Evolutionary conservation across 1,284 basidiomycete species (phyloP).

Genomic region (Taiwanofungus camphoratus): DNA sequence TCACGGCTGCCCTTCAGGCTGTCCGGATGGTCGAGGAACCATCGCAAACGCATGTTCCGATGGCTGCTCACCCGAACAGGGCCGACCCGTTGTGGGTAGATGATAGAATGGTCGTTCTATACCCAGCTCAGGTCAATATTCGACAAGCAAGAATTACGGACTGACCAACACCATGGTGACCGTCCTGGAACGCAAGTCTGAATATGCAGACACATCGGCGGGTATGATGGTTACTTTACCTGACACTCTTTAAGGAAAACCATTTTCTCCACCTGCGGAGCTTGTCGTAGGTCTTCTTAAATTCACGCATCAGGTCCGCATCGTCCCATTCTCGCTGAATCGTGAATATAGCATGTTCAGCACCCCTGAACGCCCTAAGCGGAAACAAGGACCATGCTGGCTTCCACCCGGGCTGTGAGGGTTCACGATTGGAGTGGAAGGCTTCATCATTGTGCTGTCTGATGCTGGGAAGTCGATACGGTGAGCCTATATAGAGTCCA

Average conservation of each 20-base stretch:
- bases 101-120: conserved; percentile 13
- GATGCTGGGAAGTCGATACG: not conserved
- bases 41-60: conserved; percentile 18
- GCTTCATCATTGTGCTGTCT: conserved; percentile 3
- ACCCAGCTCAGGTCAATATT: not conserved
- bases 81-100: conserved; percentile 20
- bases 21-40: conserved; percentile 15
- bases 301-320: conserved; percentile 13
- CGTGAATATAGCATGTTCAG: conserved; percentile 10
- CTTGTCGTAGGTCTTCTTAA: conserved; percentile 13
- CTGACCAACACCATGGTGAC: conserved; percentile 15
- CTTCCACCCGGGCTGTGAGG: conserved; percentile 7
- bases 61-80: conserved; percentile 10
- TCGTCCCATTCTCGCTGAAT: conserved; percentile 17
- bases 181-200: conserved; percentile 2
- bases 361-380: conserved; percentile 16
- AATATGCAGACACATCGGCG: not conserved
- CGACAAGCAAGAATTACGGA: not conserved
- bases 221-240: conserved; percentile 8
- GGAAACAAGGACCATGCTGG: conserved; percentile 18
- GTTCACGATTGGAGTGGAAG: too few relatives aligned
- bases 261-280: conserved; percentile 18
- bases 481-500: conserved; percentile 5
- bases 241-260: conserved; percentile 16
- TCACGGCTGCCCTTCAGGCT: conserved; percentile 13